Evolutionary conservation across 1,139 yeast species (phyloP).

Genomic region (Blastobotrys illinoisensis): DNA sequence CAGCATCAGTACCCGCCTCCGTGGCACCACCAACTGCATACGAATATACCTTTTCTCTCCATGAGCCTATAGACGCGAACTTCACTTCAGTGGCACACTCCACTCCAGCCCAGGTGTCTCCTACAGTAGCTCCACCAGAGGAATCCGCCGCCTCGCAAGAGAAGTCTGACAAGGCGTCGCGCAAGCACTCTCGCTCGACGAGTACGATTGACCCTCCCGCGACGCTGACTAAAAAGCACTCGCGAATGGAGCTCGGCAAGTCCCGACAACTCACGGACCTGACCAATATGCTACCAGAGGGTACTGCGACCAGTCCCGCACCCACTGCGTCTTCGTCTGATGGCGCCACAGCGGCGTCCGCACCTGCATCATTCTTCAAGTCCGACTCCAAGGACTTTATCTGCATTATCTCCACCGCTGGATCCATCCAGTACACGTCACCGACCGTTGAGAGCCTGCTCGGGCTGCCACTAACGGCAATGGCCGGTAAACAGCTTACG

Average conservation of each 20-base stretch:
- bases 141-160: not conserved
- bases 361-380: not conserved
- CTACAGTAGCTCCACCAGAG: not conserved
- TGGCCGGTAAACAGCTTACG: constrained; percentile 16
- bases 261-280: not conserved
- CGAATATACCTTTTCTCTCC: not conserved
- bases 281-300: not conserved
- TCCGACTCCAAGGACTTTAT: constrained; percentile 10
- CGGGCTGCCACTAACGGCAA: constrained; percentile 16
- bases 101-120: not conserved
- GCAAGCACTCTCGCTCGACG: constrained; percentile 13
- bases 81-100: not conserved
- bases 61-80: not conserved
- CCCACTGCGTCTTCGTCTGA: not conserved
- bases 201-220: constrained; percentile 11
- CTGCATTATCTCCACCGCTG: constrained; percentile 17
- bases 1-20: not conserved
- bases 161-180: not conserved
- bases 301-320: constrained; percentile 4
- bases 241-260: constrained; percentile 8
- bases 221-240: constrained; percentile 10
- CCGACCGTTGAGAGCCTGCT: constrained; percentile 18
- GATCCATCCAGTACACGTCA: constrained; percentile 18
- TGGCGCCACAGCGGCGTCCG: not conserved
- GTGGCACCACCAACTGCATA: not conserved